Evolutionary conservation across 202 grass and related monocot species (phyloP).

Genomic region (Bolboschoenoplectus hybrid): DNA sequence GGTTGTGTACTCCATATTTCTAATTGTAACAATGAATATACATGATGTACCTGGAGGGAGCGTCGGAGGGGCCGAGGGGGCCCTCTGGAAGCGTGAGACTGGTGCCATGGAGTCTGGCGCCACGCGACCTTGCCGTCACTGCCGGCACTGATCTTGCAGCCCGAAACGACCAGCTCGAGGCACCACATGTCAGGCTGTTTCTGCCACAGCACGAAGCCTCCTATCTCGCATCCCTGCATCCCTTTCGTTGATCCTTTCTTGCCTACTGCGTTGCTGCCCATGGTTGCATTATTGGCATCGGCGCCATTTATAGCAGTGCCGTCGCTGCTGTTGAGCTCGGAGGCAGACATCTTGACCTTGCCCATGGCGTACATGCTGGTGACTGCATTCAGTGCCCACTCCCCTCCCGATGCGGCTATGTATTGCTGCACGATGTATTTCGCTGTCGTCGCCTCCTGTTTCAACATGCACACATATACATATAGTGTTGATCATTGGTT

Average conservation of each 20-base stretch:
- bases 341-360: constrained; percentile 82
- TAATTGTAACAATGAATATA: background rate
- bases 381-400: constrained; percentile 76
- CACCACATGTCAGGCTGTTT: constrained; percentile 98
- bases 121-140: constrained; percentile 96
- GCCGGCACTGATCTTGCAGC: constrained; percentile 98
- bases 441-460: constrained; percentile 80
- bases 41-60: constrained; percentile 73
- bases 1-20: background rate
- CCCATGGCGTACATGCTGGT: constrained; percentile 99
- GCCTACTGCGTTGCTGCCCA: constrained; percentile 21
- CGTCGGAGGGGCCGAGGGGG: constrained; percentile 92
- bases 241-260: constrained; percentile 50
- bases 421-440: constrained; percentile 99
- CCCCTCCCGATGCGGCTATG: constrained; percentile 92
- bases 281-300: constrained; percentile 2
- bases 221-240: constrained; percentile 60
- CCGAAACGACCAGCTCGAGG: constrained; percentile 91
- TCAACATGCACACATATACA: constrained; percentile 19
- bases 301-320: constrained; percentile 6
- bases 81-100: constrained; percentile 92
- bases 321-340: constrained; percentile 76
- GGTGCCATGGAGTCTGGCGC: constrained; percentile 98
- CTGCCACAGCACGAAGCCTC: constrained; percentile 99
- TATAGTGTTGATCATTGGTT: background rate